These are phyloP conservation scores for Cynanchum wilfordii DNA, from an alignment of 257 asterid species.

Conservation along the genomic window DNA sequence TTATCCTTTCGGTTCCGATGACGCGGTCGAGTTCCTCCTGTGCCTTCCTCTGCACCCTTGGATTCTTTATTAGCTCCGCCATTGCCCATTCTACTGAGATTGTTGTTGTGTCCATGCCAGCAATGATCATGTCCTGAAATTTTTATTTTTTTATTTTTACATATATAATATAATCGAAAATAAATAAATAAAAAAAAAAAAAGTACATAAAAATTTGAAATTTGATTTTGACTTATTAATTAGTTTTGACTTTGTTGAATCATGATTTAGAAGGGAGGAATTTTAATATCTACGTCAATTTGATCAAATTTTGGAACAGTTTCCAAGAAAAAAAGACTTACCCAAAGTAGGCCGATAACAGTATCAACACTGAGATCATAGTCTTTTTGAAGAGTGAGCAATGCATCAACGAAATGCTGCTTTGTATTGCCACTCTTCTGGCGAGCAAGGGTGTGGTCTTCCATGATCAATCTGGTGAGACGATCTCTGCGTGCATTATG, in stretches of 20 bases:
- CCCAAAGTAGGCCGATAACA: conserved; percentile 80
- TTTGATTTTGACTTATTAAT: no score
- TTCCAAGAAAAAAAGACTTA: conserved; percentile 12
- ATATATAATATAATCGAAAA: no score
- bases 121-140: conserved; percentile 71
- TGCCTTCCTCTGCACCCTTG: conserved; percentile 69
- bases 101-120: conserved; percentile 86
- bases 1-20: conserved; percentile 42
- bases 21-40: conserved; percentile 75
- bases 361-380: conserved; percentile 70
- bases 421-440: conserved; percentile 56
- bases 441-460: conserved; percentile 68
- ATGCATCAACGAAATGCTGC: conserved; percentile 77
- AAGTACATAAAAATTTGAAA: no score
- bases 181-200: no score
- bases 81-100: conserved; percentile 80
- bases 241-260: no score
- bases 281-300: no score
- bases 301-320: no score
- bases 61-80: conserved; percentile 74
- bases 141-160: no score
- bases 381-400: conserved; percentile 65
- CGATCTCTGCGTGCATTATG: conserved; percentile 43
- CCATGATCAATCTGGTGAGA: conserved; percentile 69
- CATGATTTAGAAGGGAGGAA: no score